phyloP scores from a whole-genome alignment of 202 grass and related monocot species.

The Schoenoplectus tabernaemontani region DNA sequence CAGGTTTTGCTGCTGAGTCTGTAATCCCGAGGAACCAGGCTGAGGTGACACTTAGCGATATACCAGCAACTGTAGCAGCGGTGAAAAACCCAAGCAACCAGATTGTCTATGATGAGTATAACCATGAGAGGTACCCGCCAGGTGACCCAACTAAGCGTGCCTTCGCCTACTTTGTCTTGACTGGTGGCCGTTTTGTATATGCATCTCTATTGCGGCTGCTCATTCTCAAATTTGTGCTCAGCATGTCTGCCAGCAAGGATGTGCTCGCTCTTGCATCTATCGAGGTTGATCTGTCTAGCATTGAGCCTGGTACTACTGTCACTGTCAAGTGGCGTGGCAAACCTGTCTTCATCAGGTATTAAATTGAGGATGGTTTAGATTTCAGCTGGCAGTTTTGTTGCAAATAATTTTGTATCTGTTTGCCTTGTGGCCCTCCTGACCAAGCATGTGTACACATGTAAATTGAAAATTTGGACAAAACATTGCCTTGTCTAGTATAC shows the following conservation, averaged over 20 bases:
- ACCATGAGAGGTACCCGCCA: slow-evolving; percentile 64
- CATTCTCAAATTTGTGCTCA: slow-evolving; percentile 73
- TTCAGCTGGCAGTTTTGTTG: not conserved
- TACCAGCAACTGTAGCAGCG: slow-evolving; percentile 57
- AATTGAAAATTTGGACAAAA: not conserved
- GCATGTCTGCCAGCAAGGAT: slow-evolving; percentile 88
- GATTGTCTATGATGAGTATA: slow-evolving; percentile 61
- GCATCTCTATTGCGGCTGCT: slow-evolving; percentile 71
- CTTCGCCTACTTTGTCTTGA: slow-evolving; percentile 90
- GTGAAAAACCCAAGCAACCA: slow-evolving; percentile 69
- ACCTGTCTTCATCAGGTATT: slow-evolving; percentile 71
- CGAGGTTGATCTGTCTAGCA: slow-evolving; percentile 78
- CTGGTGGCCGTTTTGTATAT: slow-evolving; percentile 77
- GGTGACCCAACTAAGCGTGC: slow-evolving; percentile 80
- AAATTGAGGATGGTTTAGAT: not conserved
- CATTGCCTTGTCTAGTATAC: not conserved
- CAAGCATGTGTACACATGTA: not conserved
- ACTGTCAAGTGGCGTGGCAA: slow-evolving; percentile 95
- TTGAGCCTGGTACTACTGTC: slow-evolving; percentile 72
- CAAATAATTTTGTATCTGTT: not conserved
- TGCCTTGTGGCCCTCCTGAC: not conserved
- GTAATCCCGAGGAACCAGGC: slow-evolving; percentile 51
- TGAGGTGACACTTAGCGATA: slow-evolving; percentile 39
- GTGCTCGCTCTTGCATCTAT: slow-evolving; percentile 70
- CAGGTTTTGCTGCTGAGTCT: slow-evolving; percentile 65